Conservation (phyloP, 2,329 filamentous ascomycete species). For the Alternaria infectoria region DNA sequence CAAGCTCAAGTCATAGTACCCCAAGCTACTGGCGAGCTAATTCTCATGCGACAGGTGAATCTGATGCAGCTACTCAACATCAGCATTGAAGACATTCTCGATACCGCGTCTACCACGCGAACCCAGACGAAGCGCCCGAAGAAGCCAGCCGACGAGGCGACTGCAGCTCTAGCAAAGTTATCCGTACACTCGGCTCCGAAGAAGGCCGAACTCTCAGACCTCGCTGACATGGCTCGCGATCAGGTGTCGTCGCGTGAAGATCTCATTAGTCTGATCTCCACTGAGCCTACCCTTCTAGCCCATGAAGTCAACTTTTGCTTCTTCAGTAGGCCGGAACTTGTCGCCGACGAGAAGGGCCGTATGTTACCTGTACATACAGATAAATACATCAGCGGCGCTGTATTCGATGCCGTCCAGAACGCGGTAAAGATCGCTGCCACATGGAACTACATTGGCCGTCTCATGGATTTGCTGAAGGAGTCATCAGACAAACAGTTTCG, state of each 20-base stretch:
- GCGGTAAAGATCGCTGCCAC: constrained; percentile 46
- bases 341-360: constrained; percentile 56
- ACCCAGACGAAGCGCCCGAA: constrained; percentile 31
- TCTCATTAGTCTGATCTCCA: constrained; percentile 40
- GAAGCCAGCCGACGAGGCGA: constrained; percentile 36
- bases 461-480: constrained; percentile 46
- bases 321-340: constrained; percentile 51
- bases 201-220: constrained; percentile 26
- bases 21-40: constrained; percentile 33
- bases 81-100: constrained; percentile 54
- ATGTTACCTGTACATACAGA: constrained; percentile 49
- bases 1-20: constrained; percentile 28
- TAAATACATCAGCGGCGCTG: constrained; percentile 50
- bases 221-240: constrained; percentile 8
- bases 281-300: constrained; percentile 14
- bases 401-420: constrained; percentile 53
- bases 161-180: constrained; percentile 44
- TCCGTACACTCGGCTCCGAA: constrained; percentile 23
- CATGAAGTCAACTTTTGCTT: constrained; percentile 47
- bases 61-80: constrained; percentile 51
- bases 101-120: constrained; percentile 45
- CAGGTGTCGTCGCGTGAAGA: constrained; percentile 36
- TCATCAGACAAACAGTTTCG: constrained; percentile 38
- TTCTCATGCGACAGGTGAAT: constrained; percentile 50
- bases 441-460: constrained; percentile 51